Base-by-base conservation (phyloP, 345 rosid genomes). In the Chamaenerion angustifolium region DNA sequence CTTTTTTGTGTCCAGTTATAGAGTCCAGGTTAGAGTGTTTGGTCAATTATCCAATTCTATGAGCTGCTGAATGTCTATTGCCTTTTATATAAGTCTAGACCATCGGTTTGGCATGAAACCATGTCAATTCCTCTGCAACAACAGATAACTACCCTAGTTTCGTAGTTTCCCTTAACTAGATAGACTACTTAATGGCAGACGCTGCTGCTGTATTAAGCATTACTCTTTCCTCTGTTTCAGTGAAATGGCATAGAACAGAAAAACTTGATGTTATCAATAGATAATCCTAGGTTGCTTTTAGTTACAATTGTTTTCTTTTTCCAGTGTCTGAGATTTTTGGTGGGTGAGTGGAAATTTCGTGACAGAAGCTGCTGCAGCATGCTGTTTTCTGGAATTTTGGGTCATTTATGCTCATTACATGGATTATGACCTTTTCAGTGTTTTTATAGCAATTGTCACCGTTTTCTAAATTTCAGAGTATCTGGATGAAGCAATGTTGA, bases 401-500 rank as follows among this genome's bases (percentile, higher is more conserved):
- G 27, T 6, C 44, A 21, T 46, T 16, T 27, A 42, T 40, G 37
- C 54, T 43, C 48, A 51, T 17, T 42, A 46, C 45, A 27, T 62
- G 46, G 56, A 60, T 66, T 64, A 50, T 49, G 49, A 21, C 55
- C n/a, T 52, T 42, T 72, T 51, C 62, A 64, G 59, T 65, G 56
- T 62, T 77, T 31, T 82, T 69, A 82, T 79, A 54, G 68, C 55
- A 49, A 44, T 61, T 21, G 52, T 67, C 76, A 50, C 65, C 68
- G 60, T 77, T 68, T 80, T 74, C 58, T 63, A 67, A n/a, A 69
- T 84, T 92, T 84, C 96, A 93, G 98, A 92, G 70, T 92, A 87
- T 79, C 75, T 72, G 60, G 98, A 84, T 80, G 96, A 87, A 75
- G 88, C 80, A 46, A 82, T 74, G 85, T 67, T 92, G 81, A 82